Evolutionary conservation across 306 rosid species (phyloP), one percentile per base, ranked within the genome.

Genomic region (Prunus salicina): DNA sequence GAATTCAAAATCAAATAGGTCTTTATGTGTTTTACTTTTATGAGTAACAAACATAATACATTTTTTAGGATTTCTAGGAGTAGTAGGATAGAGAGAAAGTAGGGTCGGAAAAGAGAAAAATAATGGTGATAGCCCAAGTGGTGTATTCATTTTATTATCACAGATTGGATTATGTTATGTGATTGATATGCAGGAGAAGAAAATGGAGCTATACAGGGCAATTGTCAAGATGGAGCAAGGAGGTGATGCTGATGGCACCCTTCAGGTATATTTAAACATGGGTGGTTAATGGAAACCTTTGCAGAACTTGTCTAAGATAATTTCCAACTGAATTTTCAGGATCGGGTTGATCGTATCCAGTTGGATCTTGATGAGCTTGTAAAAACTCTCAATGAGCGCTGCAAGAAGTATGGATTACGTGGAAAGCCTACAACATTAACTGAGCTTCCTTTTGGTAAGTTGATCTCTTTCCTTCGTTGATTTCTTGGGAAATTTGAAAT

Each of bases 371-470:
- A 93, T 76, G 97, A 88, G 73, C 79, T 93, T 58, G 94, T 91
- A 78, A 96, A 91, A 88, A 80, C 87, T 67, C 84, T 96, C 73
- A 96, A 89, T 80, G 96, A 93, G 67, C 91, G 91, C 45, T 96
- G 99, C 89, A 96, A 96, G 92, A 88, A 82, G 72, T 93, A 93
- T 71, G 99, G 98, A 58, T 85, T 96, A 79, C 94, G 89, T 43
- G 89, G 90, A 72, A 96, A 91, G 84, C 93, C 99, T 70, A 83
- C 84, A 64, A 88, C 96, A 74, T 77, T 96, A 71, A 82, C 86
- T 75, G 99, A 93, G 86, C 99, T 96, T 83, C 99, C 97, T 47
- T 96, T 92, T 47, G 99, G 99, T 96, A 85, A 76, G 83, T 82
- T 81, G 78, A n/a, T 72, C 27, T 61, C 74, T 78, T 74, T 41